Base-by-base conservation (phyloP, 371 early-diverging fungal species). In the Mycotypha africana region DNA sequence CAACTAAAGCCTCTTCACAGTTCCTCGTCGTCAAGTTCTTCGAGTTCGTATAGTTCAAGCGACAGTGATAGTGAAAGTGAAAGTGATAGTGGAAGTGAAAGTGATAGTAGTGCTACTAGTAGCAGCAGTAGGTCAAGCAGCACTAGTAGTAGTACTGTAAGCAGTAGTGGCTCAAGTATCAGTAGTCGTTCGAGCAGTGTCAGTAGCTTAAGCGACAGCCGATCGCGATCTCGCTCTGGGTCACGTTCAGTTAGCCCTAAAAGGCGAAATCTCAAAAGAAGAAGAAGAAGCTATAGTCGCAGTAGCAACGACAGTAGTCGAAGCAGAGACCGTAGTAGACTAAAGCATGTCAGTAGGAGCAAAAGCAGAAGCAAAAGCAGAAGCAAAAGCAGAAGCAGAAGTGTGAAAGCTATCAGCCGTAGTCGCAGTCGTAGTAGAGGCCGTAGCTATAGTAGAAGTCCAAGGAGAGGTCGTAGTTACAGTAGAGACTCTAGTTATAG, bases 21-120 rank as follows among this genome's bases (percentile, higher is more conserved):
- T n/a, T 51, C 51, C 14, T 52, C 46, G 31, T 31, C 51, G 36
- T 49, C 37, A 25, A n/a, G n/a, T n/a, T n/a, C n/a, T n/a, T n/a
- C n/a, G n/a, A n/a, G n/a, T n/a, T n/a, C n/a, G n/a, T n/a, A n/a
- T n/a, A 8, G 11, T 28, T 33, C 34, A 11, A 14, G 14, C 9
- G 45, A 40, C 4, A 57, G 51, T 42, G 58, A 45, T 17, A 51
- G 47, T 25, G 37, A 39, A 12, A 50, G 55, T 26, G 40, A 38
- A 28, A 45, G 45, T 21, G 8, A 31, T 20, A 36, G 50, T 37
- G 19, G 42, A 4, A 45, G 46, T 41, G 21, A 43, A 2, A 22
- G 48, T 7, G 42, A 38, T 23, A 47, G 58, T 4, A 35, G 52
- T 21, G 6, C 21, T 4, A 45, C 41, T 31, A 36, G 38, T 31